phyloP scores from a whole-genome alignment of 2,329 filamentous ascomycete genomes.

The Penicillium fuscoglaucum region DNA sequence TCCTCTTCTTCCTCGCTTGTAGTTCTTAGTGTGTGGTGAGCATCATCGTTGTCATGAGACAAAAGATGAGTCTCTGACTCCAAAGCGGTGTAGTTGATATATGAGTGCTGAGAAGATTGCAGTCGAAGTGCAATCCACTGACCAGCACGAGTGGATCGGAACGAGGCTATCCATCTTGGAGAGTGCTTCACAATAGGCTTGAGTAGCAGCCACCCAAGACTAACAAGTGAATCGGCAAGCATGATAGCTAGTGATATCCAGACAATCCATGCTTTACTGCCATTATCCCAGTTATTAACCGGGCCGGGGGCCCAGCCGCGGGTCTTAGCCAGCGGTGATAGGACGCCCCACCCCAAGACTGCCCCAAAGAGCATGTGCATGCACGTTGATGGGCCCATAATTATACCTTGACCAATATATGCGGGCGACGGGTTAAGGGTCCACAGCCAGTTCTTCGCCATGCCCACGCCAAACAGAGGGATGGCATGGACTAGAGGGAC shows the following conservation, averaged over 20 bases:
- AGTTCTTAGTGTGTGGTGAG: neutral
- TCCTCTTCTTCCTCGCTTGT: constrained; percentile 51
- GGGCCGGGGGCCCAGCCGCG: constrained; percentile 86
- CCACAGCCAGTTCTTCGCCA: constrained; percentile 87
- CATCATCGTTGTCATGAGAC: constrained; percentile 6
- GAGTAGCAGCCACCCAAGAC: constrained; percentile 73
- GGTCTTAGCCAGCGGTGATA: constrained; percentile 84
- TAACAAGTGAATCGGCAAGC: constrained; percentile 89
- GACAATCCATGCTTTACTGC: constrained; percentile 98
- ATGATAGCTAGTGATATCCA: constrained; percentile 97
- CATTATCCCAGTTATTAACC: constrained; percentile 84
- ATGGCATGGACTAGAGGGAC: constrained; percentile 79
- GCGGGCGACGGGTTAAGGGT: constrained; percentile 95
- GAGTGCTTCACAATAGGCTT: constrained; percentile 59
- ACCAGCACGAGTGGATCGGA: constrained; percentile 33
- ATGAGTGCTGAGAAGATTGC: constrained; percentile 23
- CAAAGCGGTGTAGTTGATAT: constrained; percentile 36
- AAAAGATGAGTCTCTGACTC: constrained; percentile 14
- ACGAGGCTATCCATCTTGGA: constrained; percentile 34
- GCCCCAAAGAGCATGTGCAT: constrained; percentile 94
- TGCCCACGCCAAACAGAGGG: constrained; percentile 75
- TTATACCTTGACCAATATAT: constrained; percentile 95
- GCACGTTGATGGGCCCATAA: constrained; percentile 95
- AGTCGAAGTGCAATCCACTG: constrained; percentile 29
- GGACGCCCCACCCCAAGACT: constrained; percentile 81